Conservation (phyloP, 2,329 filamentous ascomycete genomes). For the Nakataea oryzae region DNA sequence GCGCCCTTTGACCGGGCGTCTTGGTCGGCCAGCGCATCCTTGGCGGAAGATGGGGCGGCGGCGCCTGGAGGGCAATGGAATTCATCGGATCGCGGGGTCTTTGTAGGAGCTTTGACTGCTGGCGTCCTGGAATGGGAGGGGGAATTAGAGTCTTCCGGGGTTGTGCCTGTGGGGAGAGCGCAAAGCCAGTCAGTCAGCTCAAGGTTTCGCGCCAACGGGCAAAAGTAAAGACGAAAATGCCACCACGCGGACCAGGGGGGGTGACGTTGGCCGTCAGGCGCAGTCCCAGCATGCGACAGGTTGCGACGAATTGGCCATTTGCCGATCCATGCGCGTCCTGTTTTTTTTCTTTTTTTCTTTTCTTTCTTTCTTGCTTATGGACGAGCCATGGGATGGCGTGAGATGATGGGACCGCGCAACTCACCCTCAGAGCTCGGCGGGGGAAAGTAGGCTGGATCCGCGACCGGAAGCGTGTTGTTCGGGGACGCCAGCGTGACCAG, state of each 20-base stretch:
- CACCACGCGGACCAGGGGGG: background rate
- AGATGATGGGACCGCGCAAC: background rate
- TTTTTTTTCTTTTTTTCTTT: no score
- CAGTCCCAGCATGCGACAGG: background rate
- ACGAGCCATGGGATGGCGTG: background rate
- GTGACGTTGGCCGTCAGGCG: no score
- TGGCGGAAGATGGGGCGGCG: slow-evolving; percentile 6
- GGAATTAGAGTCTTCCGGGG: background rate
- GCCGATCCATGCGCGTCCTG: background rate
- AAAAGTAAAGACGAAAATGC: background rate
- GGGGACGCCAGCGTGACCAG: background rate
- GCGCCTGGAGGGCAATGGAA: background rate
- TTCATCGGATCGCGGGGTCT: background rate
- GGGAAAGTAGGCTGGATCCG: background rate
- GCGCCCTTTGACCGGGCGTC: background rate
- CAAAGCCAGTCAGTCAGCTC: background rate
- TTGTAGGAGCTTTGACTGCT: background rate
- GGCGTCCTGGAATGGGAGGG: background rate
- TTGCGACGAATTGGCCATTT: background rate
- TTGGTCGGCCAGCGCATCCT: slow-evolving; percentile 6
- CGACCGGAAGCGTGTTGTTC: background rate
- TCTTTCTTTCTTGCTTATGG: background rate
- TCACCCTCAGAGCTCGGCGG: background rate
- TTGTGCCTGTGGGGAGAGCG: background rate
- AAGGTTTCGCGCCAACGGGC: background rate